These are phyloP conservation scores for Suillus variegatus DNA, from an alignment of 768 basidiomycete genomes.

Conservation along the genomic window DNA sequence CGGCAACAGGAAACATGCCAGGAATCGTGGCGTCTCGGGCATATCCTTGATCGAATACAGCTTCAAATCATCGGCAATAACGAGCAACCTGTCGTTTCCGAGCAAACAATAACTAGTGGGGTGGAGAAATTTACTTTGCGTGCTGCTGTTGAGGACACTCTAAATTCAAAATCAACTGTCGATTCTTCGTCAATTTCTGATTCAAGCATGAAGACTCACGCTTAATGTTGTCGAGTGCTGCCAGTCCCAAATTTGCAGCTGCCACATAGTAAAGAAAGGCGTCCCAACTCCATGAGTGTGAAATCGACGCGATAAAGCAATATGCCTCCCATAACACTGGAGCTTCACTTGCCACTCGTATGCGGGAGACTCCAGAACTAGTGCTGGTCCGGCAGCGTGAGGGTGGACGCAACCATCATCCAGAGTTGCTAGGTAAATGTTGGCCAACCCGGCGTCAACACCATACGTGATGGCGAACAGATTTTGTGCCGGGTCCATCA, in stretches of 20 bases:
- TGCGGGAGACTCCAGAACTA: background rate
- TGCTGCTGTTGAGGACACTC: background rate
- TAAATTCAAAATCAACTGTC: background rate
- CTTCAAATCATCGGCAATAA: background rate
- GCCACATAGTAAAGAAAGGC: background rate
- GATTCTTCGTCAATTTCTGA: background rate
- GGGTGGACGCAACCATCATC: background rate
- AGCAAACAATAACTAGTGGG: background rate
- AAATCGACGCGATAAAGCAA: background rate
- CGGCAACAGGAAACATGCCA: background rate
- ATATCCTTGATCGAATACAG: background rate
- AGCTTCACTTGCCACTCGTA: background rate
- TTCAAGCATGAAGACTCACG: background rate
- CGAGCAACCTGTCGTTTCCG: background rate
- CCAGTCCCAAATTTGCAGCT: background rate
- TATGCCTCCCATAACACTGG: background rate
- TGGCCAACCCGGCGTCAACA: too few species aligned
- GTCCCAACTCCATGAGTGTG: too few species aligned
- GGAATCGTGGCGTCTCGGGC: background rate
- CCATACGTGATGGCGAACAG: background rate
- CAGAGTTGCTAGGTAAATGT: background rate
- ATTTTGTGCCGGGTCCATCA: background rate
- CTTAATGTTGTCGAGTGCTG: background rate
- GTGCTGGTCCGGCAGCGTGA: background rate
- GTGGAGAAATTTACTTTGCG: background rate